Evolutionary conservation across 306 rosid species (phyloP), one percentile per base, ranked within the genome.

Genomic region (Oxytropis ochrocephala): DNA sequence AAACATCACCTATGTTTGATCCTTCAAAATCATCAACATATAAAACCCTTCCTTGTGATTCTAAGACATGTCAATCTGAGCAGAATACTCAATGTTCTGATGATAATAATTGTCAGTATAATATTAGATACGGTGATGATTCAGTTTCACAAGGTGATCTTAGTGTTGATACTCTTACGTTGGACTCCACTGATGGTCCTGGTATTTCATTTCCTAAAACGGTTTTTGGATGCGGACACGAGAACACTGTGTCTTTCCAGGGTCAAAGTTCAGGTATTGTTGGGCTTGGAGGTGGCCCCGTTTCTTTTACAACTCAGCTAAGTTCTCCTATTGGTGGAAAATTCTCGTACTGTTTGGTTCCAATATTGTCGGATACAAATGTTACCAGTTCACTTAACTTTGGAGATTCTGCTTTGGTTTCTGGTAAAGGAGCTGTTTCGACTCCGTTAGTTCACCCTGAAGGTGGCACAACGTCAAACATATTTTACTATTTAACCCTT

Each of bases 321-420:
- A 48, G 30, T 4, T 2, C 79, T 3, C 64, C 84, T 0, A 71
- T 68, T 0, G 67, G 0, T 0, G 84, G 87, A 0, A 89, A 79
- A 46, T 89, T 86, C 62, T 81, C 90, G 0, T 79, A 89, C 42
- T 89, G 96, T 56, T 79, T 89, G 58, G 43, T 70, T 3, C 80
- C 87, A 0, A 0, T 18, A 1, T 10, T 62, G 0, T 10, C 52
- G 7, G 27, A 18, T 0, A 2, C 12, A 0, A 8, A 17, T 0
- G 1, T 0, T 0, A 18, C 70, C 0, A 52, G 58, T 19, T 64
- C 18, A 46, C 39, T 64, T 2, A 56, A n/a, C 27, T 72, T 78
- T 18, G 82, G 82, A 24, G 64, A 56, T 27, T 54, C 50, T 8
- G 78, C 74, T 27, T 14, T 64, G 2, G 78, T 78, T 29, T 78